phyloP scores from a whole-genome alignment of 805 yeast genomes.

The Starmerella gropengiesseri region DNA sequence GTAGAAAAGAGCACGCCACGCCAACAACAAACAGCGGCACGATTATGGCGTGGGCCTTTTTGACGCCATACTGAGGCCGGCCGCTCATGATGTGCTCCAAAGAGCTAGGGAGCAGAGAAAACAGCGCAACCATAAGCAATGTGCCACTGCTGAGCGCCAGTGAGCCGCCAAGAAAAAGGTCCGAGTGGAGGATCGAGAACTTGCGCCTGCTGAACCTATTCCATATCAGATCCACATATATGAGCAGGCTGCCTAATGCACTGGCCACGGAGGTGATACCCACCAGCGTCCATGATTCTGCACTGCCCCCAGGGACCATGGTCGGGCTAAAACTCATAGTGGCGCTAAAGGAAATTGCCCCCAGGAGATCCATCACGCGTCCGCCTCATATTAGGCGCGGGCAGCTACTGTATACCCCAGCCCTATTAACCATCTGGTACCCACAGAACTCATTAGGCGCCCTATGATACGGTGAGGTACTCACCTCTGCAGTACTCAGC shows the following conservation, averaged over 20 bases:
- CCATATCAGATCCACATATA: conserved; percentile 51
- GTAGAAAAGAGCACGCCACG: conserved; percentile 42
- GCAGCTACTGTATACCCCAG: too few species aligned
- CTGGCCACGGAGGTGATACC: conserved; percentile 59
- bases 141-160: conserved; percentile 76
- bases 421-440: too few species aligned
- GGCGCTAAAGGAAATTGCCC: background rate
- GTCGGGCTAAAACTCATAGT: background rate
- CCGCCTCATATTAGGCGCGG: too few species aligned
- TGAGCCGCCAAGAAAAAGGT: conserved; percentile 58
- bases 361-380: background rate
- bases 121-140: conserved; percentile 61
- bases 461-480: too few species aligned
- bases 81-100: conserved; percentile 34
- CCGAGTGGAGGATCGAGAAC: conserved; percentile 48
- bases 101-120: conserved; percentile 65
- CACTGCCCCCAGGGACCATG: background rate
- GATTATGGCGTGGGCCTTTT: conserved; percentile 32
- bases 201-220: conserved; percentile 37
- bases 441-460: too few species aligned
- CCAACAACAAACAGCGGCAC: conserved; percentile 48
- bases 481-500: too few species aligned
- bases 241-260: conserved; percentile 55
- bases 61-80: conserved; percentile 22
- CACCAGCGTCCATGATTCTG: conserved; percentile 45